Percentiles rank a stretch among this genome's conserved stretches.
Conservation (phyloP, 805 yeast genomes). For the Schizosaccharomyces japonicus region DNA sequence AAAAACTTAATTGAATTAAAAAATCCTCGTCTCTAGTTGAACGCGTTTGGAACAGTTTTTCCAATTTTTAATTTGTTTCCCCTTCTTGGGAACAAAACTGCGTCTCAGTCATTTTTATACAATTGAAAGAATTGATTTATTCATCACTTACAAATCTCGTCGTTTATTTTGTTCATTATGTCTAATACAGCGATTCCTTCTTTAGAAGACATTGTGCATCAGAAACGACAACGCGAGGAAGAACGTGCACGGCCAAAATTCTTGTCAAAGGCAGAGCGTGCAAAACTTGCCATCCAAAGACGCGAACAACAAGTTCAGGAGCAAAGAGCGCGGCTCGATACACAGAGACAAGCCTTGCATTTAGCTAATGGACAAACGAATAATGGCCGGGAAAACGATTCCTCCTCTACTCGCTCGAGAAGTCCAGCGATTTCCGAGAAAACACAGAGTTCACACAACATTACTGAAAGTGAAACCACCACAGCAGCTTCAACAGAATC, state of each 20-base stretch:
- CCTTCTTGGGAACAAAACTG: too few species aligned
- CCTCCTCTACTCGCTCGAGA: not conserved
- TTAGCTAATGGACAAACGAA: constrained; percentile 4
- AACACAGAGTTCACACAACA: not conserved
- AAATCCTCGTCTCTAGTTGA: too few species aligned
- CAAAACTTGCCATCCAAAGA: constrained; percentile 15
- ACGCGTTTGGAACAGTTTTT: too few species aligned
- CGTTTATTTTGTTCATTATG: not conserved
- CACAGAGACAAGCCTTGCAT: constrained; percentile 7
- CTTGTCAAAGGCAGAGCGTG: constrained; percentile 25
- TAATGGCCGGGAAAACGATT: not conserved
- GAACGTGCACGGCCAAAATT: constrained; percentile 19
- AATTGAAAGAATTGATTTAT: not conserved
- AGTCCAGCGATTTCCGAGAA: not conserved
- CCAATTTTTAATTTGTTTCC: too few species aligned
- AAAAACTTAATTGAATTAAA: too few species aligned
- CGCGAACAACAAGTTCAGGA: not conserved
- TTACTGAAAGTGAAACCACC: not conserved
- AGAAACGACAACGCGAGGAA: constrained; percentile 10
- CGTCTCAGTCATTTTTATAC: not conserved
- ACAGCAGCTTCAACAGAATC: constrained; percentile 4
- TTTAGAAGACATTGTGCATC: constrained; percentile 14
- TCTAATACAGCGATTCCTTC: constrained; percentile 9
- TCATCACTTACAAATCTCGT: not conserved
- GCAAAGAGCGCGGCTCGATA: not conserved